Evolutionary conservation across 495 filamentous ascomycete genomes (phyloP), one percentile per base, ranked within the genome.

Genomic region (Rusavskia elegans): DNA sequence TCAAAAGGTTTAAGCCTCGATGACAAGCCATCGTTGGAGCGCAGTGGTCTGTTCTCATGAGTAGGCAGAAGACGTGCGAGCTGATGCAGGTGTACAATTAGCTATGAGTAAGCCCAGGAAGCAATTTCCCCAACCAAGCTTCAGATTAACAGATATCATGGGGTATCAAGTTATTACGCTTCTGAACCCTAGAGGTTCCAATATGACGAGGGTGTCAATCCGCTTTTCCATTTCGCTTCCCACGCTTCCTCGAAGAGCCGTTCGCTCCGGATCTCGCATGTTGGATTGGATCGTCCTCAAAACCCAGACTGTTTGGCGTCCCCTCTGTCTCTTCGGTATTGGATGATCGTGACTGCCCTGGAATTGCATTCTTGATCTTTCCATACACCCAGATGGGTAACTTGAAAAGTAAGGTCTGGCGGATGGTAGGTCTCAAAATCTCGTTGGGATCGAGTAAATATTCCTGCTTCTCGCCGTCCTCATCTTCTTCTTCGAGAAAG

Each of bases 401-500:
- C 36, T 77, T 76, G 61, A 77, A 76, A 30, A 90, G 61, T 48
- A 83, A 75, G 0, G 87, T 93, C 56, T 89, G 78, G 29, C 67
- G 72, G 56, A 88, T 57, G 6, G 77, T 81, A 0, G 87, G 84
- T 44, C 68, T 67, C 21, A 74, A 67, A 37, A 87, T 75, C 54
- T 87, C 81, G 50, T 81, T 73, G 57, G 79, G 70, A 61, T 97
- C 89, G 48, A 98, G 78, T 58, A 94, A 65, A 62, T 79, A 93
- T 62, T 97, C 89, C 48, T 82, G 75, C 13, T 73, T 76, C 25
- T 85, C 77, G 36, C 92, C 93, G 7, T 95, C 84, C 60, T 90
- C 88, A 29, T 83, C 83, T 58, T 84, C 80, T 55, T 95, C 85
- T 61, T 96, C 87, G 14, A 98, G 71, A 65, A 83, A 98, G 23